Base-by-base conservation (phyloP, 495 filamentous ascomycete species). In the Xylaria curta region DNA sequence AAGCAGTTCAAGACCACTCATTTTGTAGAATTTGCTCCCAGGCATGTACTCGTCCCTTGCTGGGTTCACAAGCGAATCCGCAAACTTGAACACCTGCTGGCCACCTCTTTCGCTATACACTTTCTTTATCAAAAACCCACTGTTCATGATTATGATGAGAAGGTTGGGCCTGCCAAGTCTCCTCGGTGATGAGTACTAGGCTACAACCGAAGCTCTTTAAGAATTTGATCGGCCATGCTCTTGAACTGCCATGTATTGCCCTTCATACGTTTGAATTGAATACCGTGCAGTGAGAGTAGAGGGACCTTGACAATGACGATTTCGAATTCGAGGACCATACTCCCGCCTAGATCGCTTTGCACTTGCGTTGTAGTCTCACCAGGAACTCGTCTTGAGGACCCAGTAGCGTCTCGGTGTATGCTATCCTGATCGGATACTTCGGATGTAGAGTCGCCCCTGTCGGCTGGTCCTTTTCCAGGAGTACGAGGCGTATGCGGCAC, bases 241-340 rank as follows among this genome's bases (percentile, higher is more conserved):
- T 97, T 97, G 79, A 98, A 99, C 81, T 97, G 94, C 95, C 95
- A 98, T 72, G 96, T 97, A 49, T 95, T 93, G 7, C 96, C 97
- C 38, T 93, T 89, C 58, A 98, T 90, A 81, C 95, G 94, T 87
- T 99, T 99, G 85, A 99, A 99, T 81, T 99, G 96, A 62, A 99
- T 93, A 53, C 96, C 96, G 76, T 98, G 95, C 71, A 99, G 81
- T 26, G 91, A 93, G 74, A 99, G 91, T 62, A 99, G 82, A 33
- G 96, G 96, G 42, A 99, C 94, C 84, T 99, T 99, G 72, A 99
- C 96, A 71, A 99, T 94, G 73, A 98, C 88, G 66, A 99, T 97
- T 78, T 99, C 96, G 76, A 99, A 99, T 70, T 91, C 88, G 47
- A 99, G 83, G 51, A 92, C 86, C 85, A 97, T 87, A 73, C 88